phyloP scores from a whole-genome alignment of 257 asterid genomes.

The Gynochthodes officinalis region DNA sequence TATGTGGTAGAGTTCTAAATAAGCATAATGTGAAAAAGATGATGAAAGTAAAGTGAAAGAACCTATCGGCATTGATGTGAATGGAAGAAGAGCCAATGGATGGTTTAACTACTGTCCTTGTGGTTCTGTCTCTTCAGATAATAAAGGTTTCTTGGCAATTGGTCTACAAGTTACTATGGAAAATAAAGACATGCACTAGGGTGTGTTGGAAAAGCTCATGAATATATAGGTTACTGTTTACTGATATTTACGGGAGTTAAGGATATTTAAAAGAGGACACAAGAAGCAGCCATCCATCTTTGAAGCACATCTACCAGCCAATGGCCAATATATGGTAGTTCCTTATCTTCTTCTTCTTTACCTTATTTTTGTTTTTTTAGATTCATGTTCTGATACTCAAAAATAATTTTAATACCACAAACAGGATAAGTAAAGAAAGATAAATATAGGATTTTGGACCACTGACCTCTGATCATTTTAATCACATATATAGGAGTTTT shows the following conservation, averaged over 20 bases:
- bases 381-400: background rate
- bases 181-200: background rate
- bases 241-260: background rate
- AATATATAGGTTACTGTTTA: no score
- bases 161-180: background rate
- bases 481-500: background rate
- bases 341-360: no score
- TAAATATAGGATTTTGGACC: no score
- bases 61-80: background rate
- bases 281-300: no score
- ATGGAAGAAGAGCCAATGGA: background rate
- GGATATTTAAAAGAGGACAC: no score
- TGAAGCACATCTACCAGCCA: background rate
- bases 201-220: background rate
- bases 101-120: background rate
- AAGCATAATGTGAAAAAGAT: background rate
- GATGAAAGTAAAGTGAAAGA: background rate
- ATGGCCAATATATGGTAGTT: background rate
- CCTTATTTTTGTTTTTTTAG: no score
- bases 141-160: background rate
- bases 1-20: background rate
- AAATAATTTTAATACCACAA: no score
- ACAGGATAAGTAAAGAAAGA: background rate
- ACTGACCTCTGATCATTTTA: no score
- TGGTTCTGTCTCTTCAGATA: background rate